Conservation (phyloP, 2,329 filamentous ascomycete species). For the Xylariaceae sp. region DNA sequence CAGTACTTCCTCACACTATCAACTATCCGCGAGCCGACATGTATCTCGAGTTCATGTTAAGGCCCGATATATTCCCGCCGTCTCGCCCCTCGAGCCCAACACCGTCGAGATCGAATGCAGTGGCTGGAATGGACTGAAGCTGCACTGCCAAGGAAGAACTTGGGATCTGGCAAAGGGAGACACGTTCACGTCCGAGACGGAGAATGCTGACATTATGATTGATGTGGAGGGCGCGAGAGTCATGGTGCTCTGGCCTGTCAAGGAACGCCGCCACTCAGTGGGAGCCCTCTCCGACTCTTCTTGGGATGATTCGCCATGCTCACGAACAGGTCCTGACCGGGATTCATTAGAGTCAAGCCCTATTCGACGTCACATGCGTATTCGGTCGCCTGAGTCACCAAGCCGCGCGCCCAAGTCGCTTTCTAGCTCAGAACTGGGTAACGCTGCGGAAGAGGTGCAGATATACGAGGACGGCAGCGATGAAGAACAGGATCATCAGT, state of each 20-base stretch:
- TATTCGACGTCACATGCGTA: conserved; percentile 50
- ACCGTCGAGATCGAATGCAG: conserved; percentile 84
- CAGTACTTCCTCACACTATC: conserved; percentile 91
- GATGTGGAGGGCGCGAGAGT: conserved; percentile 92
- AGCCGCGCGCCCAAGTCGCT: conserved; percentile 43
- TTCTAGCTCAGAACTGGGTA: conserved; percentile 38
- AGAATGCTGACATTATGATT: conserved; percentile 84
- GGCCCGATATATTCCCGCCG: conserved; percentile 71
- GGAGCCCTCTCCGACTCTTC: conserved; percentile 59
- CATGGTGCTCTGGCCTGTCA: conserved; percentile 78
- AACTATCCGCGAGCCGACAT: conserved; percentile 84
- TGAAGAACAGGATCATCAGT: conserved; percentile 47
- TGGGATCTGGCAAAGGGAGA: conserved; percentile 86
- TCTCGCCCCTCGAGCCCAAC: conserved; percentile 62
- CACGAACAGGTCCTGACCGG: conserved; percentile 30
- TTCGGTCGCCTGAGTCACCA: conserved; percentile 70
- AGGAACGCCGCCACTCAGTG: conserved; percentile 43
- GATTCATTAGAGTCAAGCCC: conserved; percentile 55
- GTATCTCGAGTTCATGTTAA: conserved; percentile 92
- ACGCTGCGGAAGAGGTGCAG: conserved; percentile 45
- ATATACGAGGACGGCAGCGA: conserved; percentile 69
- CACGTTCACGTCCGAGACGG: conserved; percentile 83
- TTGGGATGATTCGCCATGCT: conserved; percentile 61
- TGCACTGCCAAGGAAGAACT: conserved; percentile 84
- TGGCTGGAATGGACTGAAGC: conserved; percentile 91